These are phyloP conservation scores for Phytopythium delawarense DNA, from an alignment of 352 stramenopile genomes.

Conservation along the genomic window DNA sequence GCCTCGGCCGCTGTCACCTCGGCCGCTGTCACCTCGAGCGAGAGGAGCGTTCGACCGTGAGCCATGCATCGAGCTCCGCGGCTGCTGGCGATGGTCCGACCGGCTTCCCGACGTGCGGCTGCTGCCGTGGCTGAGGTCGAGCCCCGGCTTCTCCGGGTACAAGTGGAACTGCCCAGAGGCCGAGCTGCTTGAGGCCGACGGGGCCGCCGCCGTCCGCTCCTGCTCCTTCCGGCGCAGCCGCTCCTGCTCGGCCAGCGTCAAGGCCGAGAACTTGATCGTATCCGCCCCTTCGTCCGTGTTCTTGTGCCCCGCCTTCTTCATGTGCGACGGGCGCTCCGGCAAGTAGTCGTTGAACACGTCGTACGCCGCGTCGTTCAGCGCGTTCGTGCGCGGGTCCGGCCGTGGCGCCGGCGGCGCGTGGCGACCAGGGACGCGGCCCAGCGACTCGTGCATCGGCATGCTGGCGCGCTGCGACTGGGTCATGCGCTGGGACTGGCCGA, in stretches of 20 bases:
- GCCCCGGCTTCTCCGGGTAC: constrained; percentile 11
- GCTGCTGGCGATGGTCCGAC: not conserved
- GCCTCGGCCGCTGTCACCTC: not conserved
- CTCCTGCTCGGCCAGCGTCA: constrained; percentile 16
- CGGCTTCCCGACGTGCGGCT: constrained; percentile 18
- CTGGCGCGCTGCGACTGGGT: constrained; percentile 5
- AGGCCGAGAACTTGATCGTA: constrained; percentile 38
- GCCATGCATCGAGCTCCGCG: not conserved
- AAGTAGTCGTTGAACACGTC: constrained; percentile 79
- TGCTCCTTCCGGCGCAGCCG: constrained; percentile 10
- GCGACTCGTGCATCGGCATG: constrained; percentile 1
- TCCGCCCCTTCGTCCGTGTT: constrained; percentile 30
- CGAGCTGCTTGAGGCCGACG: not conserved
- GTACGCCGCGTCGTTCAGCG: constrained; percentile 35
- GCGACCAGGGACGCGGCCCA: not conserved
- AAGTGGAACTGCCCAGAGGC: constrained; percentile 17
- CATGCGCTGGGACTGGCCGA: constrained; percentile 1
- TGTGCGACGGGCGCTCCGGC: constrained; percentile 37
- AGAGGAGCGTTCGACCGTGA: constrained; percentile 7
- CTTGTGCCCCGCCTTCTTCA: constrained; percentile 32
- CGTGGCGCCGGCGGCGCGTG: not conserved
- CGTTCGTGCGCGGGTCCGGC: constrained; percentile 12
- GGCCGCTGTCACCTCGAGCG: constrained; percentile 5
- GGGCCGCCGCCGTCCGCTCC: constrained; percentile 5
- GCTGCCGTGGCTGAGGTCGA: constrained; percentile 12